A percentile compares a stretch with the other conserved stretches of the same genome.
These are phyloP conservation scores for Capsicum rhomboideum DNA, from an alignment of 257 asterid species.

Conservation along the genomic window DNA sequence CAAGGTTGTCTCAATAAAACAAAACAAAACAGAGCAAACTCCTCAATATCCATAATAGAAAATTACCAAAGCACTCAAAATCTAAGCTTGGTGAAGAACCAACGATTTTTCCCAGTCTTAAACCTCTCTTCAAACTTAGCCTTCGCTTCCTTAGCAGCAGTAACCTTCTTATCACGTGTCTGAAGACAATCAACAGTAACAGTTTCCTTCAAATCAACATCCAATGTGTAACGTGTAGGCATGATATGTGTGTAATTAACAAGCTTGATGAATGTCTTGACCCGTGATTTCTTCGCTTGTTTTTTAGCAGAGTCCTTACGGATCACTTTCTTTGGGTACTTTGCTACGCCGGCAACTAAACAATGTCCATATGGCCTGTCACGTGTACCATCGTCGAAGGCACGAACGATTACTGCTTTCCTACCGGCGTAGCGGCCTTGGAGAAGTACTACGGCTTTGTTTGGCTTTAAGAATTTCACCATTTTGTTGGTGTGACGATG, in stretches of 20 bases:
- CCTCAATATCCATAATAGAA: neutral
- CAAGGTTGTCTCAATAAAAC: neutral
- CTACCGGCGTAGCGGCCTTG: conserved; percentile 33
- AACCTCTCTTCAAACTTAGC: conserved; percentile 31
- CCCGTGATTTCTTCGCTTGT: conserved; percentile 40
- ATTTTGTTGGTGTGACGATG: too few relatives aligned
- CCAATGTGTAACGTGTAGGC: conserved; percentile 39
- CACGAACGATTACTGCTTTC: conserved; percentile 25
- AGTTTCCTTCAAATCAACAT: conserved; percentile 27
- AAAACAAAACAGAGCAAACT: neutral
- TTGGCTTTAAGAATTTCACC: conserved; percentile 29
- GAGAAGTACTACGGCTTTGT: conserved; percentile 27
- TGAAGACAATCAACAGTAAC: conserved; percentile 17
- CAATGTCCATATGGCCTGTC: conserved; percentile 37
- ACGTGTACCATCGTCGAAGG: conserved; percentile 36
- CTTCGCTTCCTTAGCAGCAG: conserved; percentile 24
- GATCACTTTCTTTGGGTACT: conserved; percentile 29
- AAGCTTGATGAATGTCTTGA: conserved; percentile 24
- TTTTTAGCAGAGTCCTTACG: conserved; percentile 33
- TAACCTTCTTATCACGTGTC: conserved; percentile 23
- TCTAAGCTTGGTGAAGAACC: conserved; percentile 41
- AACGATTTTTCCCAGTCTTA: conserved; percentile 34
- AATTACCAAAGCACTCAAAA: conserved; percentile 10
- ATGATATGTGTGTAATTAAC: conserved; percentile 35
- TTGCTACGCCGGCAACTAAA: conserved; percentile 24